phyloP scores from a whole-genome alignment of 2,329 filamentous ascomycete species.

The Didymella keratinophila region DNA sequence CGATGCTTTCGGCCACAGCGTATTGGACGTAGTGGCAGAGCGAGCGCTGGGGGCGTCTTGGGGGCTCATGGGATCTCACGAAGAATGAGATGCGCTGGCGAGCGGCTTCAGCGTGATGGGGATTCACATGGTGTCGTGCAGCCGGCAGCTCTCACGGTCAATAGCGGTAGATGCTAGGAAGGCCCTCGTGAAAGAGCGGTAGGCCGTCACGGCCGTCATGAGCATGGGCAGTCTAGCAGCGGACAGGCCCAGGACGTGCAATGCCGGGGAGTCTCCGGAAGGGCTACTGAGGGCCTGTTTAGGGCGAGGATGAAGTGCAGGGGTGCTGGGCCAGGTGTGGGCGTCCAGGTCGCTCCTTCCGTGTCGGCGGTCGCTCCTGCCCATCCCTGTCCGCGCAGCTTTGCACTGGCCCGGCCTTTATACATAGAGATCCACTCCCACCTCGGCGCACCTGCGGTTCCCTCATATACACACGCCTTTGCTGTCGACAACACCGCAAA shows the following conservation, averaged over 20 bases:
- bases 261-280: constrained; percentile 35
- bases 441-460: constrained; percentile 17
- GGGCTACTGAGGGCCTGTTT: constrained; percentile 22
- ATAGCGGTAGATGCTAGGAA: constrained; percentile 2
- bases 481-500: not conserved
- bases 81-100: constrained; percentile 19
- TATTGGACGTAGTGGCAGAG: constrained; percentile 15
- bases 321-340: constrained; percentile 28
- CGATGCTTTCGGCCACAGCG: constrained; percentile 28
- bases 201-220: constrained; percentile 7
- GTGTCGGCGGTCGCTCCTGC: constrained; percentile 28
- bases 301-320: constrained; percentile 23
- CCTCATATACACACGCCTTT: constrained; percentile 13
- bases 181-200: constrained; percentile 24
- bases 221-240: constrained; percentile 2
- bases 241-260: constrained; percentile 30
- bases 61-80: constrained; percentile 13
- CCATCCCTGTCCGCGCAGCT: constrained; percentile 27
- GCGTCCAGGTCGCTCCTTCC: constrained; percentile 28
- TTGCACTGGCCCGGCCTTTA: constrained; percentile 27
- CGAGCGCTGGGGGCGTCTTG: constrained; percentile 5
- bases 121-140: constrained; percentile 8
- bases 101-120: constrained; percentile 2
- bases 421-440: constrained; percentile 36
- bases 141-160: constrained; percentile 15